Evolutionary conservation across 108 stramenopile genomes (phyloP).

Genomic region (Cyclostephanos invisitatus): DNA sequence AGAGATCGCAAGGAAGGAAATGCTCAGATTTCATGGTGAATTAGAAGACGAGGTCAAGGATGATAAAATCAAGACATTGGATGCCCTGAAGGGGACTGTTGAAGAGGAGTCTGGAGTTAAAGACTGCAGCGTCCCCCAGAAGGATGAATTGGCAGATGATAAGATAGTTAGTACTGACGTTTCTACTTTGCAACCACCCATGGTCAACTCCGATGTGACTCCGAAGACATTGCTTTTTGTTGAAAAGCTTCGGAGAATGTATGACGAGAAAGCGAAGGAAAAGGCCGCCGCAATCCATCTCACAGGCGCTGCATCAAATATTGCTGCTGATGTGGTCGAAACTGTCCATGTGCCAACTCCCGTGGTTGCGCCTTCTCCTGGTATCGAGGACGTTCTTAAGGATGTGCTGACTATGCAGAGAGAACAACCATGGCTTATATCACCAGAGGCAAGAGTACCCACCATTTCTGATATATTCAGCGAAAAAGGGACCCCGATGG

Average conservation of each 20-base stretch:
- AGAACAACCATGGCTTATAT: constrained; percentile 75
- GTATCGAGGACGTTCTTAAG: constrained; percentile 55
- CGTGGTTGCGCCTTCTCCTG: constrained; percentile 57
- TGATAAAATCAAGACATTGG: neutral
- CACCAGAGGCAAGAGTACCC: constrained; percentile 68
- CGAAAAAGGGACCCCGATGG: constrained; percentile 5
- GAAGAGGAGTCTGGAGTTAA: neutral
- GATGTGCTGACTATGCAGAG: constrained; percentile 58
- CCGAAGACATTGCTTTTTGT: constrained; percentile 60
- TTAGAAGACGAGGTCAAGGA: constrained; percentile 22
- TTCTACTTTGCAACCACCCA: neutral
- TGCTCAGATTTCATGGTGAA: constrained; percentile 48
- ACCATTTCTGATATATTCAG: constrained; percentile 9
- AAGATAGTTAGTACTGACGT: constrained; percentile 1
- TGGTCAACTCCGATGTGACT: constrained; percentile 27
- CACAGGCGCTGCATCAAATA: constrained; percentile 14
- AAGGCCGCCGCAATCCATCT: constrained; percentile 45
- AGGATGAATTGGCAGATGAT: constrained; percentile 1
- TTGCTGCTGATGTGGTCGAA: neutral
- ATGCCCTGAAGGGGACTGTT: neutral
- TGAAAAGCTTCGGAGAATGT: constrained; percentile 63
- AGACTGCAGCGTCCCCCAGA: neutral
- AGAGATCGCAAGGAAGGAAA: constrained; percentile 38
- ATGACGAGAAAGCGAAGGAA: constrained; percentile 60
- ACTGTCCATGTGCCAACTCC: constrained; percentile 54